Conservation (phyloP, 768 basidiomycete species). For the Astraeus odoratus region DNA sequence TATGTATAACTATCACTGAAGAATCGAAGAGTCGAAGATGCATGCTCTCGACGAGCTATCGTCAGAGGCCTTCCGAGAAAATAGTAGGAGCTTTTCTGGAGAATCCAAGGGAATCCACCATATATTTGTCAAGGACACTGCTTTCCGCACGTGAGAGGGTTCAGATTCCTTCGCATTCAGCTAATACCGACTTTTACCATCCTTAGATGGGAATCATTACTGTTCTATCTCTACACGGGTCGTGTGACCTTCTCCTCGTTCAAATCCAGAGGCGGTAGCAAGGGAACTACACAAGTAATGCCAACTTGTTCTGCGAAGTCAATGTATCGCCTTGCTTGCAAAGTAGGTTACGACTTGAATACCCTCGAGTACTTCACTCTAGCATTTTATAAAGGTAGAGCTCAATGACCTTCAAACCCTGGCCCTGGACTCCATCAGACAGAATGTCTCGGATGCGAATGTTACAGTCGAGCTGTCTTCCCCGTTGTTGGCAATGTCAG, state of each 20-base stretch:
- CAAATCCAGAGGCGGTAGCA: constrained; percentile 3
- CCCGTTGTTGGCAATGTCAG: constrained; percentile 20
- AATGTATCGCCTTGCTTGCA: constrained; percentile 31
- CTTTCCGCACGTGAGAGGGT: constrained; percentile 7
- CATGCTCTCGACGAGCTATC: not conserved
- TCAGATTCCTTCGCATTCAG: not conserved
- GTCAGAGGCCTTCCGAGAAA: not conserved
- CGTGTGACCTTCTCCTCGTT: constrained; percentile 24
- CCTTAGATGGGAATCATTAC: constrained; percentile 26
- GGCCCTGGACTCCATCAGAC: constrained; percentile 14
- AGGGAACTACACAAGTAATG: not conserved
- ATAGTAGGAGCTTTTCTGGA: not conserved
- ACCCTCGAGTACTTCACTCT: not conserved
- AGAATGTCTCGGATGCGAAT: constrained; percentile 14
- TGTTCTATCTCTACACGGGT: constrained; percentile 30
- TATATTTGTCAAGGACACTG: constrained; percentile 8
- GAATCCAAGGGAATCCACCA: constrained; percentile 1
- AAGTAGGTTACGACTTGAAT: constrained; percentile 13
- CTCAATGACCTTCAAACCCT: constrained; percentile 10
- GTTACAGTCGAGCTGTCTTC: constrained; percentile 22
- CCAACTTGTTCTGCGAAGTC: constrained; percentile 29
- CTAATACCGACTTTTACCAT: not conserved
- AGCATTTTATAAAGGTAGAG: constrained; percentile 10
- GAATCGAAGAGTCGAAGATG: not conserved
- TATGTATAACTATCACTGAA: not conserved